Evolutionary conservation across 768 basidiomycete species (phyloP).

Genomic region (Crepidotus variabilis): DNA sequence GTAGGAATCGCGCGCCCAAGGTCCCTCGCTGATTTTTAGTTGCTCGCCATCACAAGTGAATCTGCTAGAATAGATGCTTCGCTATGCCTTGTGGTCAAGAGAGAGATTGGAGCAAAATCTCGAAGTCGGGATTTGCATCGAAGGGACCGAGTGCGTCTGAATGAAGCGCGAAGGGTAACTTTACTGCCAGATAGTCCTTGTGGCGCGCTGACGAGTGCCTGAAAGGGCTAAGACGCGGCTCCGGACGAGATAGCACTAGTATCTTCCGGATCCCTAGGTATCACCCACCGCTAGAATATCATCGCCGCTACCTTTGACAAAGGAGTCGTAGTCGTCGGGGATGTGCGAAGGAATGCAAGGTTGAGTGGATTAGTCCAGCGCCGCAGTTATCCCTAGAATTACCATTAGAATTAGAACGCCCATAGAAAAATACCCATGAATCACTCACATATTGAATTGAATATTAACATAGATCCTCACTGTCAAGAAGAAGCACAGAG

Average conservation of each 20-base stretch:
- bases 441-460: conserved; percentile 1
- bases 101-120: conserved; percentile 21
- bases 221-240: background rate
- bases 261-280: background rate
- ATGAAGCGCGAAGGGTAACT: background rate
- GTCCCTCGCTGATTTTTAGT: conserved; percentile 1
- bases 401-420: conserved; percentile 1
- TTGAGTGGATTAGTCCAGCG: background rate
- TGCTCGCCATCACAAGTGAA: conserved; percentile 15
- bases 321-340: background rate
- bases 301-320: background rate
- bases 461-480: conserved; percentile 6
- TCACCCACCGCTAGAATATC: background rate
- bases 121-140: background rate
- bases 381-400: background rate
- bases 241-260: background rate
- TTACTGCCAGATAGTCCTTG: background rate
- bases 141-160: background rate
- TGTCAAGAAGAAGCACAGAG: background rate
- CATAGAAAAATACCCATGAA: conserved; percentile 2
- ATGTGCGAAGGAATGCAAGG: background rate
- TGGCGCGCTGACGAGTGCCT: background rate
- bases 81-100: conserved; percentile 12
- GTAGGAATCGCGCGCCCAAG: conserved; percentile 20
- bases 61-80: conserved; percentile 22